phyloP scores from a whole-genome alignment of 2,329 filamentous ascomycete species.

The Dothistroma pini region DNA sequence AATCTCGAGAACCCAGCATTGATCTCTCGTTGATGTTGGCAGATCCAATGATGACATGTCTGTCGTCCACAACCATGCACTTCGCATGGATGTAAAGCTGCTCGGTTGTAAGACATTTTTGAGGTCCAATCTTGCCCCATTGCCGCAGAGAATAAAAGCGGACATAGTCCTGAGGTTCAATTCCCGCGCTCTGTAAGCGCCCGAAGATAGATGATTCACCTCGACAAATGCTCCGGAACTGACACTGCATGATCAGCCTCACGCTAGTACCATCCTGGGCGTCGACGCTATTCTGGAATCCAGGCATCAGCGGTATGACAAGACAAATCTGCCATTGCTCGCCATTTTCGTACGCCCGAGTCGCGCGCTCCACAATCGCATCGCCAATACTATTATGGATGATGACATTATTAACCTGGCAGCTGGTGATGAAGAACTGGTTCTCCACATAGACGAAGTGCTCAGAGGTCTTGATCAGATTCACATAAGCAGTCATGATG shows the following conservation, averaged over 20 bases:
- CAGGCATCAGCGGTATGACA: constrained; percentile 93
- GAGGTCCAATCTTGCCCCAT: constrained; percentile 85
- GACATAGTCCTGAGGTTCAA: constrained; percentile 93
- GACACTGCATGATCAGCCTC: constrained; percentile 92
- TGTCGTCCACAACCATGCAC: constrained; percentile 91
- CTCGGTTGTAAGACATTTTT: constrained; percentile 82
- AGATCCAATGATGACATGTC: constrained; percentile 88
- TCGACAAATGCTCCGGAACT: constrained; percentile 92
- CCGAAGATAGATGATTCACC: constrained; percentile 91
- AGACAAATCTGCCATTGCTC: constrained; percentile 90
- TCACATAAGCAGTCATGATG: constrained; percentile 92
- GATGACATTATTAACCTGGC: constrained; percentile 78
- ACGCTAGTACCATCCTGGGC: constrained; percentile 92
- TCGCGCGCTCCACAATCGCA: constrained; percentile 86
- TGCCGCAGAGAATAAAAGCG: constrained; percentile 88
- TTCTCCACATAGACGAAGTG: constrained; percentile 99
- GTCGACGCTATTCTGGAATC: constrained; percentile 95
- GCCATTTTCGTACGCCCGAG: constrained; percentile 74
- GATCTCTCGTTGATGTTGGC: constrained; percentile 99
- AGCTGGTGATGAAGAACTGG: constrained; percentile 96
- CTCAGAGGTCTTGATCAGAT: constrained; percentile 90
- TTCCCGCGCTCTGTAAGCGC: constrained; percentile 69
- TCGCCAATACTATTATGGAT: constrained; percentile 94
- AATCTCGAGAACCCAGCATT: constrained; percentile 87
- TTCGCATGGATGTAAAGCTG: constrained; percentile 99